Evolutionary conservation across 371 early-diverging fungal species (phyloP).

Genomic region (Sporodiniella umbellata): DNA sequence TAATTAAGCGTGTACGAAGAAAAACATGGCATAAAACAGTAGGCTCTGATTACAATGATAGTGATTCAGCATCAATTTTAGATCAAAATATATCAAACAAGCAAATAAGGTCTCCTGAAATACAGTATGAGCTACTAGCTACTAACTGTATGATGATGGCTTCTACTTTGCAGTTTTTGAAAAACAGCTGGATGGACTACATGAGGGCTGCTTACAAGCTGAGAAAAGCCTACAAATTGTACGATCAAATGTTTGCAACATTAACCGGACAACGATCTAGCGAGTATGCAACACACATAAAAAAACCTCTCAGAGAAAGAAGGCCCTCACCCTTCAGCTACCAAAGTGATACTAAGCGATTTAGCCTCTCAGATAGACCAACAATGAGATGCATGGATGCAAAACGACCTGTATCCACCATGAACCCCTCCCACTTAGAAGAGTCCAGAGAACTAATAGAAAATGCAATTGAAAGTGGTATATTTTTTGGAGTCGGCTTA

Average conservation of each 20-base stretch:
- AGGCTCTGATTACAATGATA: background rate
- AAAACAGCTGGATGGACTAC: conserved; percentile 46
- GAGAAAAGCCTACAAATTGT: conserved; percentile 45
- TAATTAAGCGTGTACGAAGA: conserved; percentile 26
- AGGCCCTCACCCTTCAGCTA: no score
- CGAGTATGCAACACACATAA: conserved; percentile 29
- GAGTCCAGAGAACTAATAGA: conserved; percentile 9
- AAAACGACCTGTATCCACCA: no score
- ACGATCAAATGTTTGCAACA: conserved; percentile 44
- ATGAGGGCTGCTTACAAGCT: conserved; percentile 48
- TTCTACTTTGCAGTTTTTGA: conserved; percentile 42
- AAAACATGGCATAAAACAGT: conserved; percentile 16
- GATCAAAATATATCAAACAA: background rate
- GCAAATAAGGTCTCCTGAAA: conserved; percentile 7
- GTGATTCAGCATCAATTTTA: background rate
- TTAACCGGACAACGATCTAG: conserved; percentile 37
- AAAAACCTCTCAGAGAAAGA: no score
- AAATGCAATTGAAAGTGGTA: conserved; percentile 37
- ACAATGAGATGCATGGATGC: no score
- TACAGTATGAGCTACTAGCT: conserved; percentile 39
- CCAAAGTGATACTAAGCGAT: no score
- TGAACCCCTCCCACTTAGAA: no score
- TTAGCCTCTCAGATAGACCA: no score
- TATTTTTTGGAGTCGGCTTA: conserved; percentile 44
- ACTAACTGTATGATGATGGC: conserved; percentile 48